Evolutionary conservation across 768 basidiomycete species (phyloP), one percentile per base, ranked within the genome.

Genomic region (Leccinum imitatum): DNA sequence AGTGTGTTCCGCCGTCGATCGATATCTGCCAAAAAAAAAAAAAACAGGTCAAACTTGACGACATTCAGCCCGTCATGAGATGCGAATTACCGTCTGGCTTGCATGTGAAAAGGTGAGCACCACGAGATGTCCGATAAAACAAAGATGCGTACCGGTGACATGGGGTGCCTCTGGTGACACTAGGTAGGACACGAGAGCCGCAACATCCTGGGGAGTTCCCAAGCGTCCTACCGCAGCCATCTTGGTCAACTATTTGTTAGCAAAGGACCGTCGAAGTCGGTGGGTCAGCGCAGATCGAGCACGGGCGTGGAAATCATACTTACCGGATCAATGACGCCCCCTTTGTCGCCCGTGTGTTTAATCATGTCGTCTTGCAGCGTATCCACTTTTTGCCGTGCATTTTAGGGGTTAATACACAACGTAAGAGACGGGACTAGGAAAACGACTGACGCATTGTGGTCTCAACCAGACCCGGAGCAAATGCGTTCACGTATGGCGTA

Each of bases 141-240:
- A 13, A 17, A 25, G 7, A 17, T 19, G 53, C 60, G 14, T 60
- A 72, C 77, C 77, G 50, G 76, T 77, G 58, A 79, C 48, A 25
- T 67, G 73, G 59, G 65, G 65, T 11, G 77, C 70, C 19, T 74
- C 72, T 4, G 71, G 67, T 1, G 73, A 74, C 1, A 59, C 74
- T 23, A 79, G 63, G 59, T 72, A 79, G 6, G 74, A 68, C 5
- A 79, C 79, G 0, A 79, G 68, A 15, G 59, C 65, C 1, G 76
- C 76, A n/a, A 79, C 44, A 33, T 78, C 79, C 10, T 71, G 60
- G 31, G 70, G 13, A 6, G 27, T 59, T 17, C 73, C 73, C 0
- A 68, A n/a, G 47, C 67, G 41, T 7, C 72, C 72, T 9, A 70
- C 53, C 4, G 68, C 61, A 0, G 66, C 15, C 50, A 31, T 31